Evolutionary conservation across 345 rosid species (phyloP).

Genomic region (Angophora floribunda): DNA sequence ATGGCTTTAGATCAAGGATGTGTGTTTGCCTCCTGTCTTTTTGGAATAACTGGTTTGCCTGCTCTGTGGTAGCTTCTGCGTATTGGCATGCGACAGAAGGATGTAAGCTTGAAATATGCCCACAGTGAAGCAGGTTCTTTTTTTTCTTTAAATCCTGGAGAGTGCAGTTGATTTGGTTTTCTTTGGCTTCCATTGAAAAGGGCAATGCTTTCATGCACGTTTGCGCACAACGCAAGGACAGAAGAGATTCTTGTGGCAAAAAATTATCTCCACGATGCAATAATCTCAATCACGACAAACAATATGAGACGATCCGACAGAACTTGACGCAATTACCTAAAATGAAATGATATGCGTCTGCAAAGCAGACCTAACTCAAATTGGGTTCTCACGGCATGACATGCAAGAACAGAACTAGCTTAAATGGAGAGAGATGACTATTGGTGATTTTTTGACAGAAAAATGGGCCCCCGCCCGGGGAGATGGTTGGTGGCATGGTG

Average conservation of each 20-base stretch:
- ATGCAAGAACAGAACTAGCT: no score
- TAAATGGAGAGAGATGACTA: no score
- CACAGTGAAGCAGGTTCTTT: neutral
- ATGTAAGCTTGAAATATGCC: neutral
- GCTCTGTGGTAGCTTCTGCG: neutral
- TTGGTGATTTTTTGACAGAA: no score
- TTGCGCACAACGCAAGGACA: neutral
- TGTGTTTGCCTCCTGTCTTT: neutral
- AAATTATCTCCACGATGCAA: neutral
- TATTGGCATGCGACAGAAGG: neutral
- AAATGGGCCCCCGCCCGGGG: no score
- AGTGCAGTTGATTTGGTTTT: neutral
- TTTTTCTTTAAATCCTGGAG: neutral
- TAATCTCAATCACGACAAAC: neutral
- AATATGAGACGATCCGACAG: neutral
- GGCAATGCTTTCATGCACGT: neutral
- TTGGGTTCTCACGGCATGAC: no score
- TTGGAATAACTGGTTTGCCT: neutral
- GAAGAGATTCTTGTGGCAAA: neutral
- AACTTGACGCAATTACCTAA: neutral
- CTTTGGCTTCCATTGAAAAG: neutral
- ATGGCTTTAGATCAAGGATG: neutral
- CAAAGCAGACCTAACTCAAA: no score
- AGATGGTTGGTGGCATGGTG: no score
- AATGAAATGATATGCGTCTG: no score